These are phyloP conservation scores for Pinus albicaulis DNA, from an alignment of 75 land plant species.

Conservation along the genomic window DNA sequence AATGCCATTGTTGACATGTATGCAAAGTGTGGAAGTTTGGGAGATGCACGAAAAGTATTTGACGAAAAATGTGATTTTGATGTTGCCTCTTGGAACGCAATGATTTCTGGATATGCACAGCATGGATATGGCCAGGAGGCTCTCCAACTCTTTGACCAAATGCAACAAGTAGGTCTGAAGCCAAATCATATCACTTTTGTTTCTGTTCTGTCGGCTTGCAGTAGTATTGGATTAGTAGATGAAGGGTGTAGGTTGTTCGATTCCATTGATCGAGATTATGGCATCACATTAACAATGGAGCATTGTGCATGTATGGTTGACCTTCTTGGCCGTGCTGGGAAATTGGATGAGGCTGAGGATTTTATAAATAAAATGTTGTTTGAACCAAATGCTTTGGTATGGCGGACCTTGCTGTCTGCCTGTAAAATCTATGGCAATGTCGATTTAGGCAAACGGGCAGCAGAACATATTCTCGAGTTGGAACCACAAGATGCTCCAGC, in stretches of 20 bases:
- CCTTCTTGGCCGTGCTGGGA: slow-evolving; percentile 1
- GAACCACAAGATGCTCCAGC: background rate
- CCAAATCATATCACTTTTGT: slow-evolving; percentile 10
- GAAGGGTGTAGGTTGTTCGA: background rate
- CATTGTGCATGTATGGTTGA: background rate
- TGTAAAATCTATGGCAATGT: background rate
- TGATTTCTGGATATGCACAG: slow-evolving; percentile 52
- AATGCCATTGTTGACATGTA: slow-evolving; percentile 56
- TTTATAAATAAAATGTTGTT: background rate
- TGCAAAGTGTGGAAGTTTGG: slow-evolving; percentile 31
- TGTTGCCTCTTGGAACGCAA: slow-evolving; percentile 44
- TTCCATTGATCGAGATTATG: background rate
- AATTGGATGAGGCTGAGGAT: slow-evolving; percentile 1
- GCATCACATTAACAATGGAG: background rate
- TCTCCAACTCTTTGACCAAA: slow-evolving; percentile 34
- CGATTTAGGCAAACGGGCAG: background rate
- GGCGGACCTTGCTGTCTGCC: background rate
- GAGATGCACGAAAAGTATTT: slow-evolving; percentile 28
- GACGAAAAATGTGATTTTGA: slow-evolving; percentile 27
- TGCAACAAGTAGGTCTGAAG: slow-evolving; percentile 25
- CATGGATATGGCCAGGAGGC: slow-evolving; percentile 34
- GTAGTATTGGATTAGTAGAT: background rate
- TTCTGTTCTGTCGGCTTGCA: slow-evolving; percentile 13
- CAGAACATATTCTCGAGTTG: background rate
- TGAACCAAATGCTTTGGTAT: background rate